A percentile compares a stretch with the other conserved stretches of the same genome.
Conservation (phyloP, 148 eudicot species). For the Chenopodium formosanum region DNA sequence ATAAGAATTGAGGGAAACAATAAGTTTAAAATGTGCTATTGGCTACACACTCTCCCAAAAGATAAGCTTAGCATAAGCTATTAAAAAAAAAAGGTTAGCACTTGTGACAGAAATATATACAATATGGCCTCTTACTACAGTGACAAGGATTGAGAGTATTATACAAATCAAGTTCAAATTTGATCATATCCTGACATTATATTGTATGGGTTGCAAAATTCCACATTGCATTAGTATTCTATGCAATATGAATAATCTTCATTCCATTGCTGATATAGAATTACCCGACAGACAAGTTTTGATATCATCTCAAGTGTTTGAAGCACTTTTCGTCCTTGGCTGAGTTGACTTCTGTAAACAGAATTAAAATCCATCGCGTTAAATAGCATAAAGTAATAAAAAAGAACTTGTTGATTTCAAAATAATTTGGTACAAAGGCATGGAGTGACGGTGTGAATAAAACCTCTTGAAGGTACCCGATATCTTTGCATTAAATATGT, state of each 20-base stretch:
- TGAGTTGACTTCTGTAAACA: conserved; percentile 73
- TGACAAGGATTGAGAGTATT: background rate
- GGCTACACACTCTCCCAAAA: background rate
- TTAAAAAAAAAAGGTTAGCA: background rate
- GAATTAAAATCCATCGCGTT: background rate
- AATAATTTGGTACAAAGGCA: background rate
- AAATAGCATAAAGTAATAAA: conserved; percentile 10
- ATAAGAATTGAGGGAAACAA: background rate
- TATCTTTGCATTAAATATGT: conserved; percentile 80
- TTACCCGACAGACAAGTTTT: conserved; percentile 86
- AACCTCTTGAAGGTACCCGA: conserved; percentile 96
- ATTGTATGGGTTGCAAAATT: background rate
- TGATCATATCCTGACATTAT: background rate
- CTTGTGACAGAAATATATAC: background rate
- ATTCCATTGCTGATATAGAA: background rate
- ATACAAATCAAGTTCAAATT: background rate
- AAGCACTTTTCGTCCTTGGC: conserved; percentile 91
- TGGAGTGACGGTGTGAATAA: conserved; percentile 23
- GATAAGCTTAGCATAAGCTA: background rate
- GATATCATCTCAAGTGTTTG: conserved; percentile 70
- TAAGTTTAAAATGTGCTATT: background rate
- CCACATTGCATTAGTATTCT: background rate
- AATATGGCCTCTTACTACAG: background rate
- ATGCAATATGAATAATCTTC: background rate
- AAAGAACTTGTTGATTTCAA: background rate